phyloP scores from a whole-genome alignment of 2,329 filamentous ascomycete genomes.

The Harringtonia aguacate region DNA sequence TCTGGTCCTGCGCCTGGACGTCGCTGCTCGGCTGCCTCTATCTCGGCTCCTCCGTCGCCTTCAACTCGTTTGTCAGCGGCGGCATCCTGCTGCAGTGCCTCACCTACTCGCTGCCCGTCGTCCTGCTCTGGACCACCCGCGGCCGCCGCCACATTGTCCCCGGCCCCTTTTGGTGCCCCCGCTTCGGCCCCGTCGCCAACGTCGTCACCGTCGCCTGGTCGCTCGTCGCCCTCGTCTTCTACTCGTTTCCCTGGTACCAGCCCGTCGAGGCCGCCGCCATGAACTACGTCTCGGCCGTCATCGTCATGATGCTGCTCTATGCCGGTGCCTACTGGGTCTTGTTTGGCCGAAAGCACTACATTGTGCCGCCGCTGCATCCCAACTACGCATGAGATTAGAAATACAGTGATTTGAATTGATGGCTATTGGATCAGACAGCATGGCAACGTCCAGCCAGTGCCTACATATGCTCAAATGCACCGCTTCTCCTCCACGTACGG shows the following conservation, averaged over 20 bases:
- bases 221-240: constrained; percentile 30
- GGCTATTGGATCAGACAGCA: no score
- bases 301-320: no score
- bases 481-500: no score
- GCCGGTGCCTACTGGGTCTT: no score
- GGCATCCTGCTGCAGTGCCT: constrained; percentile 26
- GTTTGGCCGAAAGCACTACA: no score
- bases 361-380: no score
- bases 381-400: no score
- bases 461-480: no score
- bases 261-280: constrained; percentile 28
- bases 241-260: constrained; percentile 34
- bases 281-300: constrained; percentile 44
- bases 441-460: no score
- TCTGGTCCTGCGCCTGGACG: no score
- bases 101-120: constrained; percentile 32
- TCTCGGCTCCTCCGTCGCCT: constrained; percentile 30
- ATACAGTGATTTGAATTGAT: no score
- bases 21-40: constrained; percentile 16
- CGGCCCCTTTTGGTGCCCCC: constrained; percentile 27
- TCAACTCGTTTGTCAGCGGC: constrained; percentile 11
- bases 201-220: constrained; percentile 25
- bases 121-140: constrained; percentile 30
- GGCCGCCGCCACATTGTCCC: constrained; percentile 26
- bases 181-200: constrained; percentile 23